These are phyloP conservation scores for Anacardium occidentale DNA, from an alignment of 345 rosid species.

Conservation along the genomic window DNA sequence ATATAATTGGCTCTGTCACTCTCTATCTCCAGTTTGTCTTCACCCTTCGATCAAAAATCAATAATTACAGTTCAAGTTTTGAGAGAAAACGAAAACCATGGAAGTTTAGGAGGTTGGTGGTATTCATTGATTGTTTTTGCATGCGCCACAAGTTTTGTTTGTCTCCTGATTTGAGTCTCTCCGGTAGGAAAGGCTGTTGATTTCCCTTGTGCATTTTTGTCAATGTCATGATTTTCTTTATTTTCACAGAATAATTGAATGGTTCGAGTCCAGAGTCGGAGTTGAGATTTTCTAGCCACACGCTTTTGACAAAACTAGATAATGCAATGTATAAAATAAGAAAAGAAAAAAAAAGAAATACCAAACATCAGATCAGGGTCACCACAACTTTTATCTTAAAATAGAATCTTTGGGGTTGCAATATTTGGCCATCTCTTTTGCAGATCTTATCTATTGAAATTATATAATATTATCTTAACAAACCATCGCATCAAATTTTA, in stretches of 20 bases:
- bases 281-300: neutral
- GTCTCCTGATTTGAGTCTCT: neutral
- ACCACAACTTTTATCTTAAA: neutral
- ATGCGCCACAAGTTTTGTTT: neutral
- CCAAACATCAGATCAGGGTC: neutral
- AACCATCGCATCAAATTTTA: neutral
- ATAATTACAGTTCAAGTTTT: neutral
- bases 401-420: conserved; percentile 2
- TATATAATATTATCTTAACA: neutral
- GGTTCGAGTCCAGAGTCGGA: neutral
- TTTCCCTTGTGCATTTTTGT: neutral
- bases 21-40: neutral
- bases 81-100: neutral
- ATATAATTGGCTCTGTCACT: too few relatives aligned
- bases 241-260: neutral
- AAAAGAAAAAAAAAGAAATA: too few relatives aligned
- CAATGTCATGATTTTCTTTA: neutral
- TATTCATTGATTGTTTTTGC: conserved; percentile 18
- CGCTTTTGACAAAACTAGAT: too few relatives aligned
- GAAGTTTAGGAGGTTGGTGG: conserved; percentile 5
- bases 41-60: neutral
- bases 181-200: neutral
- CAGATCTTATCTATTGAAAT: conserved; percentile 11
- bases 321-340: too few relatives aligned
- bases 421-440: too few relatives aligned